Conservation (phyloP, 352 stramenopile genomes). For the Phytophthora pistaciae region DNA sequence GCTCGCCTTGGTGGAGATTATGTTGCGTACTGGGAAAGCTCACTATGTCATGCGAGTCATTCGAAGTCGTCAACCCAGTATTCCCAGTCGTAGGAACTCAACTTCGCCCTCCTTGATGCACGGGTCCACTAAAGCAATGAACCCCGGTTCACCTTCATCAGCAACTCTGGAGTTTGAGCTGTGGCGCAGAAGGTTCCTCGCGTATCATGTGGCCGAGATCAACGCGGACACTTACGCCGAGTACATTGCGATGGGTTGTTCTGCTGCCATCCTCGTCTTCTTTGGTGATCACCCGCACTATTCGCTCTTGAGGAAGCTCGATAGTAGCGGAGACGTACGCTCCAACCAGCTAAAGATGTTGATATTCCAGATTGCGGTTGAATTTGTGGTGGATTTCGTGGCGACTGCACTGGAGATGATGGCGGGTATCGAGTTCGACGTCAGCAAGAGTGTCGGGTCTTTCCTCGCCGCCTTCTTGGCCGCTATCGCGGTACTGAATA, state of each 20-base stretch:
- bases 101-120: background rate
- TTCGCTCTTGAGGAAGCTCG: constrained; percentile 12
- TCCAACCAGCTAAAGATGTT: constrained; percentile 17
- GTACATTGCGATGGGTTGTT: constrained; percentile 53
- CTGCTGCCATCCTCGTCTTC: constrained; percentile 36
- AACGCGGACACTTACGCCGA: constrained; percentile 44
- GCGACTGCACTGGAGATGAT: constrained; percentile 30
- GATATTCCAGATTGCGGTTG: constrained; percentile 18
- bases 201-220: constrained; percentile 23
- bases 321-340: background rate
- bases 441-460: constrained; percentile 12
- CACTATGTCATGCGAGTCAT: constrained; percentile 25
- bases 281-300: constrained; percentile 44
- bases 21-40: constrained; percentile 30
- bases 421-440: constrained; percentile 25
- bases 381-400: constrained; percentile 30
- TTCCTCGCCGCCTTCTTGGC: constrained; percentile 38
- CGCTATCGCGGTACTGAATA: constrained; percentile 41
- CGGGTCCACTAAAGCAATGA: background rate
- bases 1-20: constrained; percentile 44
- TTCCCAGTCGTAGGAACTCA: background rate
- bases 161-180: constrained; percentile 19
- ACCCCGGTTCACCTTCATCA: background rate
- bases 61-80: constrained; percentile 10
- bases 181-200: constrained; percentile 16